Evolutionary conservation across 768 basidiomycete species (phyloP), one percentile per base, ranked within the genome.

Genomic region (Phlebiopsis gigantea): DNA sequence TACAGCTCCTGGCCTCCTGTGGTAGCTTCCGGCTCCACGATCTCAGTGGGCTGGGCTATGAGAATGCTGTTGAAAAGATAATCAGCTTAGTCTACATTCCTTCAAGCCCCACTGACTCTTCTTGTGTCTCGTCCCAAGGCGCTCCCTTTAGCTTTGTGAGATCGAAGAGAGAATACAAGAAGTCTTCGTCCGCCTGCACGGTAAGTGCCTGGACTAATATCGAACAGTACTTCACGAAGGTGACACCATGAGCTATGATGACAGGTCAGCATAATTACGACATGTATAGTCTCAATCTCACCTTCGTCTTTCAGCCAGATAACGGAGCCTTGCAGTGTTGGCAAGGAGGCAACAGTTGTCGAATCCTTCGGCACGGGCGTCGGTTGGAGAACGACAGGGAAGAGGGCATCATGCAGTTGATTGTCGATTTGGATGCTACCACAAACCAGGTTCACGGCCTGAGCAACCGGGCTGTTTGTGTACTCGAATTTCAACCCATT

Each of bases 201-300:
- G 93, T 97, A 70, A 98, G 75, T 2, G 95, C 91, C 68, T 99
- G 97, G 15, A 99, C 75, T 14, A 99, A 74, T 51, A 98, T 81
- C 1, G 95, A 95, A 53, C 92, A 96, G 66, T 98, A 98, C 72
- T 98, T 98, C 75, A 99, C 79, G 69, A 97, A 98, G n/a, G 93
- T 71, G 8, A 99, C 97, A 17, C 97, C 97, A 62, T 98, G 97
- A n/a, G 88, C 97, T 99, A 53, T 29, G 26, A 26, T 5, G 24
- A 55, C 30, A 19, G 21, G 21, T 47, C 14, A 47, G 46, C 17
- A 26, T 25, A 1, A 4, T 26, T 25, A 22, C 9, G 9, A 47
- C 6, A 1, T 24, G 26, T 25, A 39, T 39, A 4, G 10, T 22
- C 22, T 26, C 4, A 6, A 12, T 61, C 73, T 65, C 59, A 93